phyloP scores from a whole-genome alignment of 805 yeast species.

The Pichia thaimueangensis region DNA sequence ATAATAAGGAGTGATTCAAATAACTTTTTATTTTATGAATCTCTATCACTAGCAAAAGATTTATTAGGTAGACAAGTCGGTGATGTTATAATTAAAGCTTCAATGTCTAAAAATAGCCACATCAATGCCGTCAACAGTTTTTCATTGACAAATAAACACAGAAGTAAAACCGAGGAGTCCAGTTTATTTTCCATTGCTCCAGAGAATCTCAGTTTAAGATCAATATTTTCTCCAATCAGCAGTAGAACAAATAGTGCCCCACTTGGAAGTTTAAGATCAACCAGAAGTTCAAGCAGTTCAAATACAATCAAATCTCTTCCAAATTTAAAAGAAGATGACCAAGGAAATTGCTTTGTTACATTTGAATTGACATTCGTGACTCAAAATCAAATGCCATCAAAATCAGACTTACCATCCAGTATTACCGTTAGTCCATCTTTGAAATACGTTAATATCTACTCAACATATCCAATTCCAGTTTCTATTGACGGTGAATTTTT shows the following conservation, averaged over 20 bases:
- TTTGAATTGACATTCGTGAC: slow-evolving; percentile 1
- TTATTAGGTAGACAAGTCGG: slow-evolving; percentile 5
- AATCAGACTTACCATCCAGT: slow-evolving; percentile 4
- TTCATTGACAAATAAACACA: slow-evolving; percentile 1
- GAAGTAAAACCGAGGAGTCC: too few species aligned
- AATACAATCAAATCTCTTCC: neutral
- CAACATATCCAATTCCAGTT: slow-evolving; percentile 6
- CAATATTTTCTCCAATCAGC: neutral
- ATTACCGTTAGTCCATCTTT: slow-evolving; percentile 1
- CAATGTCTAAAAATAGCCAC: slow-evolving; percentile 5
- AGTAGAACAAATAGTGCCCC: slow-evolving; percentile 2
- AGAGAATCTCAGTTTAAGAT: too few species aligned
- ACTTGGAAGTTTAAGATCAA: neutral
- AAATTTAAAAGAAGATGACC: neutral
- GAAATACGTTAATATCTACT: slow-evolving; percentile 2
- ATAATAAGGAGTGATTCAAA: slow-evolving; percentile 5
- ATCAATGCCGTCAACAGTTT: slow-evolving; percentile 2
- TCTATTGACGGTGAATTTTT: slow-evolving; percentile 8
- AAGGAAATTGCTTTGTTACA: slow-evolving; percentile 7
- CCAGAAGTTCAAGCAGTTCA: slow-evolving; percentile 1
- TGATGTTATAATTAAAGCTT: slow-evolving; percentile 5
- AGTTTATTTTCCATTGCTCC: neutral
- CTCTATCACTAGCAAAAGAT: slow-evolving; percentile 1
- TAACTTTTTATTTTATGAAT: slow-evolving; percentile 2
- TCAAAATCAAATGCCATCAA: neutral